Evolutionary conservation across 2,329 filamentous ascomycete species (phyloP).

Genomic region (Diaporthe humulicola): DNA sequence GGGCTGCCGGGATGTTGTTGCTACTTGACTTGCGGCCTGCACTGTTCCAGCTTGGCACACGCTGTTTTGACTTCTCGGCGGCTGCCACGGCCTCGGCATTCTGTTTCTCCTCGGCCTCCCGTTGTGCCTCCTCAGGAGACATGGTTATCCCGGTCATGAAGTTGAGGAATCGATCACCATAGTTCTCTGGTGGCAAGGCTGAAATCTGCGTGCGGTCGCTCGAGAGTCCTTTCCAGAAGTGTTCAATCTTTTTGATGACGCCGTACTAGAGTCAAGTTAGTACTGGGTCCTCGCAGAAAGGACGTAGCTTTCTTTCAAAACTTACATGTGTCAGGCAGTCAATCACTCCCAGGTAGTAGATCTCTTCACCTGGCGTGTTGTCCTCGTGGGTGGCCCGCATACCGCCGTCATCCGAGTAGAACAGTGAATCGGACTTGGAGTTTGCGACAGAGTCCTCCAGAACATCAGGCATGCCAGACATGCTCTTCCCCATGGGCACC

Average conservation of each 20-base stretch:
- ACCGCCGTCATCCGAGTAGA: conserved; percentile 94
- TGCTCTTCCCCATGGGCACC: conserved; percentile 88
- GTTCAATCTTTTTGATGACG: conserved; percentile 92
- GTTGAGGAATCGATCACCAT: conserved; percentile 92
- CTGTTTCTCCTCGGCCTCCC: conserved; percentile 72
- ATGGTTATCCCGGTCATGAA: conserved; percentile 94
- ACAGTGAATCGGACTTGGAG: conserved; percentile 79
- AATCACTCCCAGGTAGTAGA: conserved; percentile 98
- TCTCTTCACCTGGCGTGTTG: conserved; percentile 85
- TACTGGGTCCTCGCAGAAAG: neutral
- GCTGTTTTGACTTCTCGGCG: conserved; percentile 48
- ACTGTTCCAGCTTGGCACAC: conserved; percentile 54
- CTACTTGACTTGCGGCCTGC: conserved; percentile 48
- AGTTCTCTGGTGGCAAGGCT: conserved; percentile 88
- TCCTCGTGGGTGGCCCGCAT: conserved; percentile 94
- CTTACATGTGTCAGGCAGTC: conserved; percentile 97
- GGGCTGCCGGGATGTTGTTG: conserved; percentile 57
- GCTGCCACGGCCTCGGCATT: conserved; percentile 61
- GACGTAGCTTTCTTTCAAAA: conserved; percentile 43
- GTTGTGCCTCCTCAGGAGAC: conserved; percentile 85
- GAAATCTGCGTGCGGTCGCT: conserved; percentile 90
- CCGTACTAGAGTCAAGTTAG: conserved; percentile 76
- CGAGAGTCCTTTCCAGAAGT: conserved; percentile 96
- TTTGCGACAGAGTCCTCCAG: conserved; percentile 81
- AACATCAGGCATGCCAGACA: conserved; percentile 90